phyloP scores from a whole-genome alignment of 179 eudicot genomes.

The Beta macrorhiza region DNA sequence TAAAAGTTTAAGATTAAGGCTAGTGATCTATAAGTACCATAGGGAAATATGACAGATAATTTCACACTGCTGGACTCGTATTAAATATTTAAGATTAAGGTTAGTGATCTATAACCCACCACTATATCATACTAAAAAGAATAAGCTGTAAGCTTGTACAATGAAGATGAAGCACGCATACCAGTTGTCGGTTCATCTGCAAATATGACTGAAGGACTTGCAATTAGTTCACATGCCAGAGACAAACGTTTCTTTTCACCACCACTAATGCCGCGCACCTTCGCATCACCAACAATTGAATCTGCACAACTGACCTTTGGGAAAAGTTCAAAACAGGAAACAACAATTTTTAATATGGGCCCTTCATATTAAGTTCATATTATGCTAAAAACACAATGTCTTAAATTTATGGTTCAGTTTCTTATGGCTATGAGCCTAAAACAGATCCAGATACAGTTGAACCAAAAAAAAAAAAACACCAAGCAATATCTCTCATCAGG shows the following conservation, averaged over 20 bases:
- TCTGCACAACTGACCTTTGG: slow-evolving; percentile 94
- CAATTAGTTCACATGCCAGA: slow-evolving; percentile 91
- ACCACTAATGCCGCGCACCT: slow-evolving; percentile 97
- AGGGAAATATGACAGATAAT: neutral
- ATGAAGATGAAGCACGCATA: slow-evolving; percentile 35
- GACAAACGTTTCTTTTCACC: slow-evolving; percentile 97
- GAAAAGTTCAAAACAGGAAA: slow-evolving; percentile 22
- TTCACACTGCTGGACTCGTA: neutral
- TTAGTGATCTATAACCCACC: neutral
- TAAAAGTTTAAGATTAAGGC: slow-evolving; percentile 1
- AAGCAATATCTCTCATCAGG: slow-evolving; percentile 3
- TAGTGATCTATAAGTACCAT: neutral
- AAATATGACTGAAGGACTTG: slow-evolving; percentile 96
- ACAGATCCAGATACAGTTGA: neutral
- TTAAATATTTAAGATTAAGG: slow-evolving; percentile 1
- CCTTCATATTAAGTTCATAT: neutral
- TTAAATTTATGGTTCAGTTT: neutral
- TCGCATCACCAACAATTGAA: slow-evolving; percentile 95
- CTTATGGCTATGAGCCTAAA: neutral
- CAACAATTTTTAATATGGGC: slow-evolving; percentile 4
- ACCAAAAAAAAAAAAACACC: neutral
- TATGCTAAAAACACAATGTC: neutral
- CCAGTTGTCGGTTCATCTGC: slow-evolving; percentile 99
- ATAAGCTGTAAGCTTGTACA: neutral
- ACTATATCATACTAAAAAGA: slow-evolving; percentile 3